Base-by-base conservation (phyloP, 352 stramenopile genomes). In the Lagenidium giganteum region DNA sequence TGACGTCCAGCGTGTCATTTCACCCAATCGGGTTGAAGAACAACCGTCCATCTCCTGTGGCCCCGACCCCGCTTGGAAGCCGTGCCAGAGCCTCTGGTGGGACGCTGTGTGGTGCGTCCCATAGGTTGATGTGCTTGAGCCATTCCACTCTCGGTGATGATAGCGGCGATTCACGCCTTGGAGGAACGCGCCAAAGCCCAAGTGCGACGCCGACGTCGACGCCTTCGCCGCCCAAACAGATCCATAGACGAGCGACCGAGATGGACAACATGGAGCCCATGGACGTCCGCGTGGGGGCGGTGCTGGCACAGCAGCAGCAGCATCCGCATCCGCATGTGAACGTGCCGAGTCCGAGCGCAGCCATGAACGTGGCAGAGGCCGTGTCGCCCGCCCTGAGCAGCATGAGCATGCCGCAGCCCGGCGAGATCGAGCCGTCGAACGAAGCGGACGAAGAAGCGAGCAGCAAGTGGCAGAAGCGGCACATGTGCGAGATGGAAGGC, bases 401-500 rank as follows among this genome's bases (percentile, higher is more conserved):
- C 8, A 8, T 38, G 32, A 9, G 6, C 17, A 20, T 38, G 32
- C 36, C 25, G n/a, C 30, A 53, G 8, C 29, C 45, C 14, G 37
- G 25, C 2, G 21, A 18, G 30, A 32, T 17, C 18, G 22, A 6
- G 29, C 47, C 18, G 42, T 17, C 42, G 4, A 46, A 42, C 3
- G 46, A 48, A 12, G 33, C 18, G 20, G 20, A 26, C 26, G 25
- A 28, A 14, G 50, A 51, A 12, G 46, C 43, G 14, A 28, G 31
- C 30, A 45, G 33, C 33, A 80, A 68, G 50, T 87, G 74, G 74
- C 61, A 69, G 34, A 91, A 91, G 63, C 76, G 76, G 24, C 76
- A 91, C 47, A 58, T 80, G 45, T 91, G 79, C 40, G 60, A 83
- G 16, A 61, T 74, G 8, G 38, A 51, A 1, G 65, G 87, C 55